Evolutionary conservation across 2,329 filamentous ascomycete species (phyloP).

Genomic region (Aureobasidium lini): DNA sequence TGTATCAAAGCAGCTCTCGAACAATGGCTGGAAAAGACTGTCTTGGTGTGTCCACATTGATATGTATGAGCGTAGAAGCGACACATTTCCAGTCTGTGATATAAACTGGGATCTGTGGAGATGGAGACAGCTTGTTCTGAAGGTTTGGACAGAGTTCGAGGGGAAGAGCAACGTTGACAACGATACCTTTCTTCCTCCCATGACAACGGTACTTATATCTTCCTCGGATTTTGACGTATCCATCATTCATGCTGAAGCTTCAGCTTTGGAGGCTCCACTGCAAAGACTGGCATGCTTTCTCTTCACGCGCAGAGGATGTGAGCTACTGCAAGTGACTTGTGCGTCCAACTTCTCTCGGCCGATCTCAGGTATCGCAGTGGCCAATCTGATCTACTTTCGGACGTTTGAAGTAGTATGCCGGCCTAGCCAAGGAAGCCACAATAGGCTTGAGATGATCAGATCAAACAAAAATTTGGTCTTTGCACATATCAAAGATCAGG

Average conservation of each 20-base stretch:
- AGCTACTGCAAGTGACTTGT: not conserved
- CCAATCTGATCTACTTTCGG: slow-evolving; percentile 1
- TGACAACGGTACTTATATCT: not conserved
- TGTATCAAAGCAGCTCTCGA: slow-evolving; percentile 26
- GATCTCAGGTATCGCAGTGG: not conserved
- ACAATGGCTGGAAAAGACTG: slow-evolving; percentile 30
- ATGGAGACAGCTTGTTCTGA: no score
- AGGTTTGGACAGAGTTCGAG: not conserved
- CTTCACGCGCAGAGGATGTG: not conserved
- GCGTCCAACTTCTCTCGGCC: not conserved
- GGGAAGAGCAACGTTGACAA: not conserved
- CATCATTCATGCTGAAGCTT: not conserved
- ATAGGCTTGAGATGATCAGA: not conserved
- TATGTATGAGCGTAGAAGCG: slow-evolving; percentile 42
- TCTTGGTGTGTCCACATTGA: slow-evolving; percentile 38
- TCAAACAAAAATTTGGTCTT: not conserved
- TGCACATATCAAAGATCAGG: not conserved
- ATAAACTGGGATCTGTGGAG: not conserved
- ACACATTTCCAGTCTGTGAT: slow-evolving; percentile 30
- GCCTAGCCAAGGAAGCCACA: not conserved
- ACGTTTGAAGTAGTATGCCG: not conserved
- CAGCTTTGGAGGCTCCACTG: not conserved
- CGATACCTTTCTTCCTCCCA: not conserved
- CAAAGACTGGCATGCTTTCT: not conserved
- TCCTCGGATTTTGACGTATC: not conserved